Conservation (phyloP, 2,329 filamentous ascomycete genomes). For the Alternaria sp. region DNA sequence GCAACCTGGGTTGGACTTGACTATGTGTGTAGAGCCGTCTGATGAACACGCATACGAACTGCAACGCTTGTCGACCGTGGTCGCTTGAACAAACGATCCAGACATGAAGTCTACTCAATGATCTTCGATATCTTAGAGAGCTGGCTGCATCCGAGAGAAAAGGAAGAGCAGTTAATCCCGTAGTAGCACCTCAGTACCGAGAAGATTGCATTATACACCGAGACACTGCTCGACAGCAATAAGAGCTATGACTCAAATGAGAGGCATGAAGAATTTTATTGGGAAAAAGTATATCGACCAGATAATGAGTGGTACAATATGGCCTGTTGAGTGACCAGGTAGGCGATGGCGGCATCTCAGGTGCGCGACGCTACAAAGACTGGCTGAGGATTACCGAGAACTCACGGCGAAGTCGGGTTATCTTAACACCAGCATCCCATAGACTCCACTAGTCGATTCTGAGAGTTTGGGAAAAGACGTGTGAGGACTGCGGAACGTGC, state of each 20-base stretch:
- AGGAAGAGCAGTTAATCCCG: neutral
- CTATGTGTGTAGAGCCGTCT: neutral
- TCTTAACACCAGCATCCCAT: neutral
- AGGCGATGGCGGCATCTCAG: no score
- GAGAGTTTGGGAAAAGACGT: neutral
- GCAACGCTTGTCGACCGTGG: neutral
- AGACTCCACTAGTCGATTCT: neutral
- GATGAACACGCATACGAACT: neutral
- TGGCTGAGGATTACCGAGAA: neutral
- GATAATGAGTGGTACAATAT: neutral
- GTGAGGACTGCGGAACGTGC: neutral
- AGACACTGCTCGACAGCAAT: neutral
- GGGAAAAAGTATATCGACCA: neutral
- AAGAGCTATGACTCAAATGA: neutral
- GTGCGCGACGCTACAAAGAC: neutral
- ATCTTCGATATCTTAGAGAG: neutral
- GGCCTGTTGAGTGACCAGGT: neutral
- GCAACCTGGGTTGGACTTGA: neutral
- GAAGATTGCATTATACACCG: neutral
- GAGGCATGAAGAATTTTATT: neutral
- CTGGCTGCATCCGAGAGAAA: neutral
- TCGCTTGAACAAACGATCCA: neutral
- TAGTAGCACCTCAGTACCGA: neutral
- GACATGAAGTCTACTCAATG: neutral
- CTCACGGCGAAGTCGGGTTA: neutral